Evolutionary conservation across 2,329 filamentous ascomycete species (phyloP).

Genomic region (Ceratocystis lukuohia): DNA sequence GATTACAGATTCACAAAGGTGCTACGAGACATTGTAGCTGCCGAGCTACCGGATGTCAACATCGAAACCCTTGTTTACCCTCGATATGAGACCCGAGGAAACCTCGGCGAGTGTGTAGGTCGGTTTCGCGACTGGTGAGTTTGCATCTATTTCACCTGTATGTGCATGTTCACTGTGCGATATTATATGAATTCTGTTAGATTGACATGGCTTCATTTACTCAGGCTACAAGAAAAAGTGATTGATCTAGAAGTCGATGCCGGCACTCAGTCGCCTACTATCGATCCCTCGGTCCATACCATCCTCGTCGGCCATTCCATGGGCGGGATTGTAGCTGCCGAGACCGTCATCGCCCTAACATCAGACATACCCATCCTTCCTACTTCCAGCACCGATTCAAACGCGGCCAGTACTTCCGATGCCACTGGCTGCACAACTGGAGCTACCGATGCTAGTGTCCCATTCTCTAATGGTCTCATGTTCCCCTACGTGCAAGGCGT

Average conservation of each 20-base stretch:
- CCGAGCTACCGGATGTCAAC: slow-evolving; percentile 54
- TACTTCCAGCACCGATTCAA: slow-evolving; percentile 29
- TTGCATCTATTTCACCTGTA: background rate
- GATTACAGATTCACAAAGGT: slow-evolving; percentile 56
- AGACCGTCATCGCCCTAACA: slow-evolving; percentile 62
- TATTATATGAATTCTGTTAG: background rate
- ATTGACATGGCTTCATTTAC: background rate
- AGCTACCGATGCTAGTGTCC: slow-evolving; percentile 23
- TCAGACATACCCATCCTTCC: slow-evolving; percentile 42
- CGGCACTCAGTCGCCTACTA: slow-evolving; percentile 64
- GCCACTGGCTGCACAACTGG: slow-evolving; percentile 13
- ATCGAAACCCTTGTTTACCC: slow-evolving; percentile 62
- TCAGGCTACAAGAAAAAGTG: slow-evolving; percentile 74
- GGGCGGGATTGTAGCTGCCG: slow-evolving; percentile 88
- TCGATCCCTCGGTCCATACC: slow-evolving; percentile 72
- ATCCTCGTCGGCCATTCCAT: slow-evolving; percentile 79
- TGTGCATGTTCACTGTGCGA: background rate
- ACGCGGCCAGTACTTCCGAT: background rate
- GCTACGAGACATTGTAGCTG: slow-evolving; percentile 49
- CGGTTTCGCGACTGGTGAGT: slow-evolving; percentile 62
- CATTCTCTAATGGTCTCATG: slow-evolving; percentile 46
- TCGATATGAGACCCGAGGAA: slow-evolving; percentile 68
- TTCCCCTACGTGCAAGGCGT: slow-evolving; percentile 88
- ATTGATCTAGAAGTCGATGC: slow-evolving; percentile 87
- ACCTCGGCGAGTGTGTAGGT: slow-evolving; percentile 55